Evolutionary conservation across 2,329 filamentous ascomycete species (phyloP), one percentile per base, ranked within the genome.

Genomic region (Colletotrichum liriopes): DNA sequence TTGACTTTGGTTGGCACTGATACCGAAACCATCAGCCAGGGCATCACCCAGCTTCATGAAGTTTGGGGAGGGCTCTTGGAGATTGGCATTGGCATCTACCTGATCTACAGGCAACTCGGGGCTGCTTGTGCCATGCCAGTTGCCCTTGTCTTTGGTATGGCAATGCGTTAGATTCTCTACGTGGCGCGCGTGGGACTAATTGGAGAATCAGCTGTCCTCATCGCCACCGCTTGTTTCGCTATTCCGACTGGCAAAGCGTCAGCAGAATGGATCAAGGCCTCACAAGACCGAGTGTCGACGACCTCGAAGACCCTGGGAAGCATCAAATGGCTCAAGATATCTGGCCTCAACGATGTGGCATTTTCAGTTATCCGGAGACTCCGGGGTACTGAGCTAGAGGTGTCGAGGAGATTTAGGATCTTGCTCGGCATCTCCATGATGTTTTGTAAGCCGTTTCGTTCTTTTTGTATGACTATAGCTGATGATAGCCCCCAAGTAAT

Each of bases 311-410:
- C 87, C 74, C 79, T 89, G 0, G 82, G 81, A 5, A 84, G 83
- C 23, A 87, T 89, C 79, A 88, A 87, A 74, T 84, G 83, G 23
- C 81, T 88, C 67, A 89, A 88, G 73, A 83, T 88, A 65, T 81
- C 84, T 0, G 87, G 86, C 0, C 75, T 89, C 11, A 84, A 82
- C 43, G 77, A 83, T 16, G 81, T 81, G 4, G 85, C 75, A 79
- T 78, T 77, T 56, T 60, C 65, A 0, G 69, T 74, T 12, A 74
- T 79, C 12, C 71, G 75, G 26, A 65, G 67, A 5, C 41, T 78
- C 18, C 74, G 78, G 9, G 67, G 52, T 4, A 43, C 14, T 14
- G 78, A 79, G 45, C 60, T 79, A 5, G 63, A 68, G 67, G 74
- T 35, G 16, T 78, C 77, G 3, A 75, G 67, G 51, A 75, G 65